These are phyloP conservation scores for Rubroboletus pulcherrimus DNA, from an alignment of 768 basidiomycete species.

Conservation along the genomic window DNA sequence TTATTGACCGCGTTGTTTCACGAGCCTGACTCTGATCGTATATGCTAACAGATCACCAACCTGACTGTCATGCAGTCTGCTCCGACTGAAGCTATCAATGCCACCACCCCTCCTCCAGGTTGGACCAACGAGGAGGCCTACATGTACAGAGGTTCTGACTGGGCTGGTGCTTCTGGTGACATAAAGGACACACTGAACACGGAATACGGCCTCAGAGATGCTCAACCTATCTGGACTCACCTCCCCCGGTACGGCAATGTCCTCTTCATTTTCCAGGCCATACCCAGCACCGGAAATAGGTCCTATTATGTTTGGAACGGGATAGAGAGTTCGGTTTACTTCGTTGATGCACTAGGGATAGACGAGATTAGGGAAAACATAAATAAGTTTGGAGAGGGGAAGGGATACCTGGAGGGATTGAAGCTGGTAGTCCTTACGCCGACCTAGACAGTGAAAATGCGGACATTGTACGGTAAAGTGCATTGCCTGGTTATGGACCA, in stretches of 20 bases:
- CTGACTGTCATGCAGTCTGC: neutral
- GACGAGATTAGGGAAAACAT: neutral
- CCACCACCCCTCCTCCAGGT: neutral
- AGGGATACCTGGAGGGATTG: neutral
- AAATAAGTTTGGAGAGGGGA: neutral
- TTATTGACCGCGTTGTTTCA: neutral
- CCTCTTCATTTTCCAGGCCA: constrained; percentile 3
- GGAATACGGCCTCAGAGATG: neutral
- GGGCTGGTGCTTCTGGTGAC: neutral
- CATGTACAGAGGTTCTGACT: neutral
- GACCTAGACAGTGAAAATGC: neutral
- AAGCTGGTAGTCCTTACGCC: neutral
- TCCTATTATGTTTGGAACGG: constrained; percentile 5
- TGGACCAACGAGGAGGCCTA: neutral
- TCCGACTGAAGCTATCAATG: neutral
- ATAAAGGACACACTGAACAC: neutral
- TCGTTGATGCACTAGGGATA: neutral
- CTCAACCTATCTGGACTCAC: neutral
- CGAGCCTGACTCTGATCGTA: neutral
- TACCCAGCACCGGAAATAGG: neutral
- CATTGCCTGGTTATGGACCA: no score
- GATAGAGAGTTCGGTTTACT: neutral
- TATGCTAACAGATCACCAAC: neutral
- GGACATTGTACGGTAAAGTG: neutral
- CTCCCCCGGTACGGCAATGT: neutral